Percentiles rank a stretch among this genome's conserved stretches.
Evolutionary conservation across 805 yeast species (phyloP).

Genomic region (Kodamaea sagamina): DNA sequence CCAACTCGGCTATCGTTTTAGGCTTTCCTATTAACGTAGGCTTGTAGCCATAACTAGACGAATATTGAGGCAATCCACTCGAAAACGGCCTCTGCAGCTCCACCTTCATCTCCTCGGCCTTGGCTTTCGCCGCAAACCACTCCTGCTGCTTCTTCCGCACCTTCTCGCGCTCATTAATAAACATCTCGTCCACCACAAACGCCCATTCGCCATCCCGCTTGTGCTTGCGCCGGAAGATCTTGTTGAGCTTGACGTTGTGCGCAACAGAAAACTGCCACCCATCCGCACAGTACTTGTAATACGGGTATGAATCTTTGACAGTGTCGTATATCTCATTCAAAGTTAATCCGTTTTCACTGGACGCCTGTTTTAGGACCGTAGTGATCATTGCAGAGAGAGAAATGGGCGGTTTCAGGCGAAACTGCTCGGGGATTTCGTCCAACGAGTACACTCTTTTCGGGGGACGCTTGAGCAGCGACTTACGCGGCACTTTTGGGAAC

Average conservation of each 20-base stretch:
- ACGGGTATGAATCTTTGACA: slow-evolving; percentile 85
- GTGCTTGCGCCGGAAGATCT: slow-evolving; percentile 71
- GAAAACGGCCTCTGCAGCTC: slow-evolving; percentile 37
- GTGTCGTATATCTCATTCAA: slow-evolving; percentile 74
- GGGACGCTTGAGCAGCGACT: slow-evolving; percentile 45
- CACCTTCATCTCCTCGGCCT: slow-evolving; percentile 53
- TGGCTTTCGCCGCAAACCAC: slow-evolving; percentile 59
- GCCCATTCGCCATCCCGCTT: slow-evolving; percentile 92
- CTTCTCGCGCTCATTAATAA: slow-evolving; percentile 77
- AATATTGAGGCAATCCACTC: too few relatives aligned
- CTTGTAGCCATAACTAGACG: too few relatives aligned
- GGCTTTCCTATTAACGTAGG: slow-evolving; percentile 18
- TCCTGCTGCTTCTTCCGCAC: slow-evolving; percentile 61
- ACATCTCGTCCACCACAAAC: slow-evolving; percentile 90
- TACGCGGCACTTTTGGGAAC: slow-evolving; percentile 36
- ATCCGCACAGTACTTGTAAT: slow-evolving; percentile 89
- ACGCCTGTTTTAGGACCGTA: slow-evolving; percentile 64
- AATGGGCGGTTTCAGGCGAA: slow-evolving; percentile 77
- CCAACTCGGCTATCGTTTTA: slow-evolving; percentile 44
- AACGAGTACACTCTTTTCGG: slow-evolving; percentile 66
- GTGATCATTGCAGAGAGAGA: slow-evolving; percentile 83
- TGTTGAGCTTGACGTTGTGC: slow-evolving; percentile 84
- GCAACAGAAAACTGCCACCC: slow-evolving; percentile 97
- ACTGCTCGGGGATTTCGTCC: slow-evolving; percentile 89
- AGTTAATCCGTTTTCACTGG: slow-evolving; percentile 68